phyloP scores from a whole-genome alignment of 2,329 filamentous ascomycete species.

The Helotiales sp. region DNA sequence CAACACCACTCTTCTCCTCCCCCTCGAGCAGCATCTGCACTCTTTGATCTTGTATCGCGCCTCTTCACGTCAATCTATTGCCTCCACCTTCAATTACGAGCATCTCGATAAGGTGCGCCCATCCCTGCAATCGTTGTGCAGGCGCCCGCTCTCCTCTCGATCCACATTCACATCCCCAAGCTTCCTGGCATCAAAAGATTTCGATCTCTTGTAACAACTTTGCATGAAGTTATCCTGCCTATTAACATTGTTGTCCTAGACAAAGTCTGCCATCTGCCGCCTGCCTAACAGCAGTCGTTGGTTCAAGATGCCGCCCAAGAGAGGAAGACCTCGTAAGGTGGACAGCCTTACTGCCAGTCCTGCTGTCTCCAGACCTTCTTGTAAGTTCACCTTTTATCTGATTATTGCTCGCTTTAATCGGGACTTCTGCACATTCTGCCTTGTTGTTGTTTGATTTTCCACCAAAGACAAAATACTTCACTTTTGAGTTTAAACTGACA shows the following conservation, averaged over 20 bases:
- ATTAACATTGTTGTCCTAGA: background rate
- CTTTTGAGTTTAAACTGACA: conserved; percentile 13
- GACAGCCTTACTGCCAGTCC: conserved; percentile 24
- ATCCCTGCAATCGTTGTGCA: conserved; percentile 6
- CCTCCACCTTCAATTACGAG: background rate
- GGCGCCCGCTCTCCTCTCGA: background rate
- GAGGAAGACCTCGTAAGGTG: conserved; percentile 35
- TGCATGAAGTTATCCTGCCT: background rate
- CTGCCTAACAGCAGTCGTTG: conserved; percentile 10
- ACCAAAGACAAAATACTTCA: background rate
- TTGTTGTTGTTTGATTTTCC: background rate
- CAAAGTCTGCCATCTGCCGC: conserved; percentile 21
- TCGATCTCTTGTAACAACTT: background rate
- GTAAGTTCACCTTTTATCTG: conserved; percentile 28
- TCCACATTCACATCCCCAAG: background rate
- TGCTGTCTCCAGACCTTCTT: conserved; percentile 33
- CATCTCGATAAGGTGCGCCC: background rate
- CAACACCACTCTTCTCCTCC: background rate
- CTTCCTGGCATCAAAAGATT: background rate
- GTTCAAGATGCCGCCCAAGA: conserved; percentile 22
- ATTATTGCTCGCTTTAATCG: too few relatives aligned
- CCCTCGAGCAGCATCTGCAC: background rate
- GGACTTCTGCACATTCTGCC: too few relatives aligned
- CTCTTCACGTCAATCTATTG: background rate
- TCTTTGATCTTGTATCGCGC: background rate